Percentiles rank a stretch among this genome's conserved stretches.
Evolutionary conservation across 2,329 filamentous ascomycete species (phyloP).

Genomic region (Paecilomyces niveus): DNA sequence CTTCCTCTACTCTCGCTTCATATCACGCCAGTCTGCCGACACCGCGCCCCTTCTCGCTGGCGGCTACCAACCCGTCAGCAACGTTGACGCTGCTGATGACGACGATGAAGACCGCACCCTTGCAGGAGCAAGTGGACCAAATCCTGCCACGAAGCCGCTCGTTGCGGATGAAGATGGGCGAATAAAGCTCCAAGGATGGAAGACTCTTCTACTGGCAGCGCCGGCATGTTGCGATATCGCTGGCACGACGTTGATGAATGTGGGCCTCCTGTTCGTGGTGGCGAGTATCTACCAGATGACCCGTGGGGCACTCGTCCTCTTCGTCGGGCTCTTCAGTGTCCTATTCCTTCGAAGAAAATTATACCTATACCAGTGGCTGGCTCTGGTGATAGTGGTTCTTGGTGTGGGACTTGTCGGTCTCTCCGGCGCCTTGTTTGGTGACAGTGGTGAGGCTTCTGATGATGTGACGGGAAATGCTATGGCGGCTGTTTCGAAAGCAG

Average conservation of each 20-base stretch:
- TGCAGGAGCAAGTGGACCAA: constrained; percentile 37
- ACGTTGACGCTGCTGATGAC: constrained; percentile 40
- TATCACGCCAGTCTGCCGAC: constrained; percentile 33
- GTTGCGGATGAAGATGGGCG: constrained; percentile 50
- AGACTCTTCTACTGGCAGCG: constrained; percentile 67
- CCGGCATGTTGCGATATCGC: constrained; percentile 91
- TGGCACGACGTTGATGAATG: constrained; percentile 96
- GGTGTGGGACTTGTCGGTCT: constrained; percentile 88
- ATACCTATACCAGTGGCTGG: constrained; percentile 84
- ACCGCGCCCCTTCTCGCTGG: constrained; percentile 37
- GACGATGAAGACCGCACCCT: constrained; percentile 38
- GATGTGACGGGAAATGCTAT: constrained; percentile 22
- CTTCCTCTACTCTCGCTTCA: constrained; percentile 56
- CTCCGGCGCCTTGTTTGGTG: constrained; percentile 72
- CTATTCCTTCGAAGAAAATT: constrained; percentile 76
- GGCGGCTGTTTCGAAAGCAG: constrained; percentile 29
- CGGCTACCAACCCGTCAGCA: constrained; percentile 61
- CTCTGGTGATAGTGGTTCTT: constrained; percentile 75
- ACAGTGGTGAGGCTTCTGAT: constrained; percentile 43
- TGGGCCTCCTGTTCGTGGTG: constrained; percentile 84
- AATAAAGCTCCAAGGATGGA: constrained; percentile 59
- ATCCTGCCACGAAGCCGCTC: constrained; percentile 47
- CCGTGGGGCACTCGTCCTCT: constrained; percentile 84
- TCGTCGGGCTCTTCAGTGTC: constrained; percentile 93
- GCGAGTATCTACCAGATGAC: constrained; percentile 99